These are phyloP conservation scores for Xylariomycetidae sp. DNA, from an alignment of 2,329 filamentous ascomycete genomes.

Conservation along the genomic window DNA sequence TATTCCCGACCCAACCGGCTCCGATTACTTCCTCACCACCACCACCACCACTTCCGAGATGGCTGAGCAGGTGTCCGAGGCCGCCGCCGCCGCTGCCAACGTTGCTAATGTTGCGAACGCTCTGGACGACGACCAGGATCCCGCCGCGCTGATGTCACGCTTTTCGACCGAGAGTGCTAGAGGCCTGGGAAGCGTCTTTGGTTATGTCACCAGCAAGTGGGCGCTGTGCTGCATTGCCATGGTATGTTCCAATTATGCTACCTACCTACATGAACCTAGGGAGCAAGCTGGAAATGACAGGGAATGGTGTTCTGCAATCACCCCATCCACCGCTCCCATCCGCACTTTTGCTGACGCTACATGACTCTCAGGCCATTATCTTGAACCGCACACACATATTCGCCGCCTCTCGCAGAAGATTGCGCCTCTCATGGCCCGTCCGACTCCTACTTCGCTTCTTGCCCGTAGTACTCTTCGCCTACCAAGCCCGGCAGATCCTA, in stretches of 20 bases:
- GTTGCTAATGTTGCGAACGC: slow-evolving; percentile 34
- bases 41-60: slow-evolving; percentile 45
- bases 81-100: slow-evolving; percentile 13
- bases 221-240: slow-evolving; percentile 81
- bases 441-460: slow-evolving; percentile 65
- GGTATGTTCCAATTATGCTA: slow-evolving; percentile 38
- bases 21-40: slow-evolving; percentile 41
- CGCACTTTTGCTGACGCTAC: background rate
- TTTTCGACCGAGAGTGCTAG: slow-evolving; percentile 57
- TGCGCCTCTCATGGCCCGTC: slow-evolving; percentile 70
- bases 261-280: too few relatives aligned
- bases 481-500: slow-evolving; percentile 66
- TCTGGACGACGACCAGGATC: slow-evolving; percentile 37
- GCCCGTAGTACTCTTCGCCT: slow-evolving; percentile 65
- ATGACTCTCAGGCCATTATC: slow-evolving; percentile 63
- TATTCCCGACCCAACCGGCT: slow-evolving; percentile 27
- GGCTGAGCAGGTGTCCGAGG: slow-evolving; percentile 34
- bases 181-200: slow-evolving; percentile 81
- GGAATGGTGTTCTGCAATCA: too few relatives aligned
- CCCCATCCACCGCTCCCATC: background rate
- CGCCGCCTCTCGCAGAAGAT: slow-evolving; percentile 75
- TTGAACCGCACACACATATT: slow-evolving; percentile 93
- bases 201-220: slow-evolving; percentile 89
- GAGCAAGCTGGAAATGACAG: too few relatives aligned
- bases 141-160: slow-evolving; percentile 36